A percentile compares a stretch with the other conserved stretches of the same genome.
phyloP scores from a whole-genome alignment of 306 rosid genomes.

The Fragaria nilgerrensis region DNA sequence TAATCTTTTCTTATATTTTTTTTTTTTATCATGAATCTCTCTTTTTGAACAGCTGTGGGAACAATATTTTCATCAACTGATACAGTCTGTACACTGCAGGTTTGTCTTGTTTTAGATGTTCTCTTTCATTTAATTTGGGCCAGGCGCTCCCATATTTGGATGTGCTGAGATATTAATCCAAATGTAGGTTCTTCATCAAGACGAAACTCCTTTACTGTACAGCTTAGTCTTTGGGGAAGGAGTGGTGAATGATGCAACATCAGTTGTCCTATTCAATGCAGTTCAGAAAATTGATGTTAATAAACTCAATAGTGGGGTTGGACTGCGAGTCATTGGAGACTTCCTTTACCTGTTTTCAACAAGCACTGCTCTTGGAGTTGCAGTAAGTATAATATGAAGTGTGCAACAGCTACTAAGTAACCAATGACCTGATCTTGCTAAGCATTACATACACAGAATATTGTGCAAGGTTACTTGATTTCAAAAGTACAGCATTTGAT shows the following conservation, averaged over 20 bases:
- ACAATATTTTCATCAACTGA: slow-evolving; percentile 88
- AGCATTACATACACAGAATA: not conserved
- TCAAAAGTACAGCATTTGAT: not conserved
- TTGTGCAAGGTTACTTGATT: not conserved
- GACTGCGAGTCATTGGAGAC: slow-evolving; percentile 48
- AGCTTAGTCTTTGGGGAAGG: slow-evolving; percentile 97
- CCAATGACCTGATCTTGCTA: not conserved
- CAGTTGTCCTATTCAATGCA: slow-evolving; percentile 89
- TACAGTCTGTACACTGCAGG: slow-evolving; percentile 95
- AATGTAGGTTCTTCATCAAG: slow-evolving; percentile 81
- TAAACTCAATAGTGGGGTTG: slow-evolving; percentile 25
- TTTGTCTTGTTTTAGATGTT: slow-evolving; percentile 40
- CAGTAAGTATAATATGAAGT: slow-evolving; percentile 45
- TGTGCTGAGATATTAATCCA: slow-evolving; percentile 10
- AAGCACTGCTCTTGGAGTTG: slow-evolving; percentile 78
- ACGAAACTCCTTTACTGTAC: slow-evolving; percentile 83
- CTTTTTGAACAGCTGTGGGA: slow-evolving; percentile 64
- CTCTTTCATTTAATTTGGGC: slow-evolving; percentile 24
- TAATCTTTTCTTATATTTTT: not conserved
- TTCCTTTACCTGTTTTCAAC: slow-evolving; percentile 69
- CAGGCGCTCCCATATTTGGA: slow-evolving; percentile 6
- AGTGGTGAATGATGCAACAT: slow-evolving; percentile 91
- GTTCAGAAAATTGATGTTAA: slow-evolving; percentile 74
- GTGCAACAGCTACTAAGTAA: not conserved
- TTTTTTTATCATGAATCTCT: slow-evolving; percentile 18